Evolutionary conservation across 139 green algal species (phyloP), one percentile per base, ranked within the genome.

Genomic region (Coccomyxa sp.): DNA sequence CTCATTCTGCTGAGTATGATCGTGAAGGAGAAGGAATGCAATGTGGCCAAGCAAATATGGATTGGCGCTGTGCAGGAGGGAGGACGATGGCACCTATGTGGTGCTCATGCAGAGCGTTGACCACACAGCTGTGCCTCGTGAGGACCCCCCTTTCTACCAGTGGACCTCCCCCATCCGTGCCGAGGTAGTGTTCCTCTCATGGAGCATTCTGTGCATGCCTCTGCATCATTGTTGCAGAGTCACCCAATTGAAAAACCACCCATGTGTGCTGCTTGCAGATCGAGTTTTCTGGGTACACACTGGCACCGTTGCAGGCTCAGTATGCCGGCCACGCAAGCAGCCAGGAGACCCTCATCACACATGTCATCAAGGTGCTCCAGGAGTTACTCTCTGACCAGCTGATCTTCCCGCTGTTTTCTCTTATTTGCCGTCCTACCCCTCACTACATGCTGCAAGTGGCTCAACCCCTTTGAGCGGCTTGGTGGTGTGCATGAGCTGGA

Each of bases 21-120:
- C 38, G 38, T 51, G 3, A 51, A 32, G 14, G 28, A 38, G 17
- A 3, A 21, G 10, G 23, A 21, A 21, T 57, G 71, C 27, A 10
- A 1, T 32, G 1, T 78, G 9, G 1, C 9, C 23, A 16, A 57
- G n/a, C 27, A 31, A 9, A 78, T 1, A 78, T 28, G 71, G 28
- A 10, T 45, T 78, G 71, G 71, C 30, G 28, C 14, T 78, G 63
- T 38, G 71, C 71, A 78, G 71, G 71, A 78, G 28, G 27, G 82
- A 86, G 76, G 82, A 86, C 71, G 82, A 86, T 77, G 82, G 82
- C 27, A 86, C 82, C 30, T 86, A 79, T 78, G 58, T 86, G 1
- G 68, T 86, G 57, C 51, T 86, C 51, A 38, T 86, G 15, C 57
- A 83, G 13, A 86, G 82, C 28, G 51, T 75, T 16, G n/a, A 71